These are phyloP conservation scores for Arthrobotrys iridis DNA, from an alignment of 2,329 filamentous ascomycete genomes.

Conservation along the genomic window DNA sequence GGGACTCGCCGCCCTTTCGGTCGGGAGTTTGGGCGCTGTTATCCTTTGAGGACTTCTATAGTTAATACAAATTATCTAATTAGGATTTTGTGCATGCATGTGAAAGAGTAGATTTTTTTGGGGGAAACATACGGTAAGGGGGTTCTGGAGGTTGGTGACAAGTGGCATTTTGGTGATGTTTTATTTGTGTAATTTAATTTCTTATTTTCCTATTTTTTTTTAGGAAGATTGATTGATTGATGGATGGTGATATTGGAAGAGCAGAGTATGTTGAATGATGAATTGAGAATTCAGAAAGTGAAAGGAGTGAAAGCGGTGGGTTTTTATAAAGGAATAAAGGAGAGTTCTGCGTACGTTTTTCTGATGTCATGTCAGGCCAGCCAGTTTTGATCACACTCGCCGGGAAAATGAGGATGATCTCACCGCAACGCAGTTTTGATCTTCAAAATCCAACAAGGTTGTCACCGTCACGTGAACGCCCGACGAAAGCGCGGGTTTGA, in stretches of 20 bases:
- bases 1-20: constrained; percentile 18
- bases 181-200: constrained; percentile 2
- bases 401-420: constrained; percentile 21
- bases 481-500: not conserved
- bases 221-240: not conserved
- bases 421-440: constrained; percentile 25
- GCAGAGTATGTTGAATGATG: not conserved
- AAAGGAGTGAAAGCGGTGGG: not conserved
- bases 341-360: not conserved
- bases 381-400: not conserved
- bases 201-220: not conserved
- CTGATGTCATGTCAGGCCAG: constrained; percentile 34
- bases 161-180: constrained; percentile 36
- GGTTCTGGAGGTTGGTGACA: constrained; percentile 50
- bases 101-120: not conserved
- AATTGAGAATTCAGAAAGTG: too few species aligned
- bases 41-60: not conserved
- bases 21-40: not conserved
- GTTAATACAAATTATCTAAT: not conserved
- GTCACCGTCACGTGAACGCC: not conserved
- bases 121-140: constrained; percentile 27
- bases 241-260: not conserved
- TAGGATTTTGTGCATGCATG: not conserved
- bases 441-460: constrained; percentile 14
- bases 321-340: constrained; percentile 20